Percentiles rank a stretch among this genome's conserved stretches.
Conservation (phyloP, 768 basidiomycete species). For the Exidia glandulosa region DNA sequence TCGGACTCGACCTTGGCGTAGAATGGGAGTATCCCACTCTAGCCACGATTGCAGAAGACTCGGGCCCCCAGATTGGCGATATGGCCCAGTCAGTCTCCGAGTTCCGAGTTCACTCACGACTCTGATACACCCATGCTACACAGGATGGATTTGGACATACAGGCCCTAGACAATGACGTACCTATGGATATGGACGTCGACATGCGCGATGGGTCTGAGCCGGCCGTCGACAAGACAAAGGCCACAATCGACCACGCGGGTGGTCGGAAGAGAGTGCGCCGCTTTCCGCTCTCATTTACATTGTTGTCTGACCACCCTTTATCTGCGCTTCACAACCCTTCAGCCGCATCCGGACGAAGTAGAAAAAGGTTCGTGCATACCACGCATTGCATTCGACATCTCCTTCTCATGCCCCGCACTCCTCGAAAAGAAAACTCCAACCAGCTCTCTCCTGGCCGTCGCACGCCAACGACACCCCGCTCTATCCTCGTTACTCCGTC, state of each 20-base stretch:
- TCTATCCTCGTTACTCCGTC: conserved; percentile 1
- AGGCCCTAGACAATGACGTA: too few species aligned
- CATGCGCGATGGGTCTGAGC: not conserved
- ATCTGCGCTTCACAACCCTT: not conserved
- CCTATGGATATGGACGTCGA: not conserved
- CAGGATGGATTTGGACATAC: not conserved
- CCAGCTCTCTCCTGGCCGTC: not conserved
- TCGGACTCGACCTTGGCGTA: conserved; percentile 52
- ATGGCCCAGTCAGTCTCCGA: conserved; percentile 16
- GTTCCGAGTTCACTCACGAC: not conserved
- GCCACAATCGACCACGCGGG: not conserved
- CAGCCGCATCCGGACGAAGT: not conserved
- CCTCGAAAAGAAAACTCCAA: not conserved
- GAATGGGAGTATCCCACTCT: conserved; percentile 35
- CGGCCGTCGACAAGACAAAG: not conserved
- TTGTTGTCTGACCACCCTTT: not conserved
- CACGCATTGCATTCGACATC: not conserved
- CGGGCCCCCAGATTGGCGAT: conserved; percentile 15
- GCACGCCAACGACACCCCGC: not conserved
- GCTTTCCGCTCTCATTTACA: not conserved
- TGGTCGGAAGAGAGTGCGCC: not conserved
- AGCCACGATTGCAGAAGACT: conserved; percentile 14
- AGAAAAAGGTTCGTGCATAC: not conserved
- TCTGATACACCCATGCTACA: not conserved
- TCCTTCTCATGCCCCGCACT: not conserved